Percentiles rank a stretch among this genome's conserved stretches.
phyloP scores from a whole-genome alignment of 2,329 filamentous ascomycete species.

The Escovopsis sp. region DNA sequence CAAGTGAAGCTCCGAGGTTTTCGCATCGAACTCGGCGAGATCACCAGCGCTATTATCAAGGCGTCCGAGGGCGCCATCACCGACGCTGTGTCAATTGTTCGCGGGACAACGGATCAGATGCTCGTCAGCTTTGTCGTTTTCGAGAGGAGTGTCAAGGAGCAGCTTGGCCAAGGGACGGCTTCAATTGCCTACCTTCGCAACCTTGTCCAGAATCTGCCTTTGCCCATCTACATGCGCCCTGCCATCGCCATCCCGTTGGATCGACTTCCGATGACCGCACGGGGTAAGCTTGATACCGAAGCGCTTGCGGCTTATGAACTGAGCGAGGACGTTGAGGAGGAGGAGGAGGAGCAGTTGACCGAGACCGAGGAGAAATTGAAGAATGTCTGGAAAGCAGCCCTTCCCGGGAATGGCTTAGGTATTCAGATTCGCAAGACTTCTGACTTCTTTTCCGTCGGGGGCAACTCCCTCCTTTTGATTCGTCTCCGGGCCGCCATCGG shows the following conservation, averaged over 20 bases:
- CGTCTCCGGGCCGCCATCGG: slow-evolving; percentile 20
- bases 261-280: slow-evolving; percentile 13
- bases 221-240: slow-evolving; percentile 22
- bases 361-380: not conserved
- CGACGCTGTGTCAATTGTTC: slow-evolving; percentile 10
- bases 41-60: slow-evolving; percentile 11
- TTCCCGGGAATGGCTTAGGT: not conserved
- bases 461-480: slow-evolving; percentile 25
- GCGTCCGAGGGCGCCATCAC: slow-evolving; percentile 5
- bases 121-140: not conserved
- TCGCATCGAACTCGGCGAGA: slow-evolving; percentile 30
- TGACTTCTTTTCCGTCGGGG: slow-evolving; percentile 27
- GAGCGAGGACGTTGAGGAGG: not conserved
- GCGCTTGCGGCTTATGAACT: slow-evolving; percentile 11
- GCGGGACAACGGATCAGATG: not conserved
- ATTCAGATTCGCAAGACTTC: slow-evolving; percentile 6
- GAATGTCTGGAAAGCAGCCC: not conserved
- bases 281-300: slow-evolving; percentile 17
- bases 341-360: not conserved
- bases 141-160: not conserved
- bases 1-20: slow-evolving; percentile 29
- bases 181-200: slow-evolving; percentile 2
- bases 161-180: not conserved
- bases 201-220: slow-evolving; percentile 6
- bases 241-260: slow-evolving; percentile 12